Evolutionary conservation across 352 stramenopile genomes (phyloP), one percentile per base, ranked within the genome.

Genomic region (Pythium oligandrum): DNA sequence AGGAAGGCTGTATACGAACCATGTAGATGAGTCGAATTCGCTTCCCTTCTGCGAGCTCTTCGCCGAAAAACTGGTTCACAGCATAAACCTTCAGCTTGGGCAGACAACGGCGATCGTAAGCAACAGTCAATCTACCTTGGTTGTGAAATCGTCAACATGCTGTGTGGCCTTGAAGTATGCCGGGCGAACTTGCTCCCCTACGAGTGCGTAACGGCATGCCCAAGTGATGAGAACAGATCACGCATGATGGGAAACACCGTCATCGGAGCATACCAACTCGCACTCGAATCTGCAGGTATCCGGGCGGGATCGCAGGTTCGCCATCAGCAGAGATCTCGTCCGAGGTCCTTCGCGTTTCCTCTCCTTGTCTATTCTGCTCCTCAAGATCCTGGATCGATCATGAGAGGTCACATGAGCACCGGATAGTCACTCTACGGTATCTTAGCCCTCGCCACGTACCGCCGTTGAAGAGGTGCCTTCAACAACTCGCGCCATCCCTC

Each of bases 21-120:
- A 88, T 88, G 68, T 90, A 89, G 59, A 92, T 90, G 30, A 90
- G 53, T 1, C 81, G 71, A 33, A 92, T 71, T 35, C 83, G 84
- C 53, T 86, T 88, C 17, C 62, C 68, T 39, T 72, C 63, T 0
- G 64, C 66, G 4, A 86, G 52, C 36, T 75, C 77, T 6, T 83
- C 64, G 0, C 69, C 63, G 43, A 90, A 92, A 51, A 90, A 90
- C 76, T 92, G 43, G 0, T 26, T 26, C 17, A 26, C 17, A 26
- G 17, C 17, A 26, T 26, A 26, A 26, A 26, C 17, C 17, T 26
- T 26, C 17, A 26, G 17, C 17, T 26, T 26, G 17, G 17, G 17
- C 17, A 26, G 17, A 26, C 17, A 26, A 26, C 17, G 17, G 17
- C 17, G 17, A 48, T 37, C 45, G 8, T 8, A 12, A 17, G 10